Base-by-base conservation (phyloP, 2,329 filamentous ascomycete species). In the Hyphodiscus sp. region DNA sequence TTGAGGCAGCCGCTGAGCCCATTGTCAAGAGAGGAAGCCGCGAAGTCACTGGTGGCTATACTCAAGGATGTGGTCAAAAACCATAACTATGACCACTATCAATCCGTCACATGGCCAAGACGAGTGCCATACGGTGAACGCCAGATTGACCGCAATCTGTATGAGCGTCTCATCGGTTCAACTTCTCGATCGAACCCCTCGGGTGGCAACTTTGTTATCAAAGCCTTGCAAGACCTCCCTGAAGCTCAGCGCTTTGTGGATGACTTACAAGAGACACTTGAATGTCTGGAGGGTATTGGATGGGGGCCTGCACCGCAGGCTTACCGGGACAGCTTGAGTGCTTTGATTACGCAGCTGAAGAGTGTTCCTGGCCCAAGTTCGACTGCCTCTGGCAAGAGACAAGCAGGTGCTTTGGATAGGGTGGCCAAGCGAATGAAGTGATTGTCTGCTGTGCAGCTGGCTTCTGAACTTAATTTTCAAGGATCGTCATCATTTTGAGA, bases 371-470 rank as follows among this genome's bases (percentile, higher is more conserved):
- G 49, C 6, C 50, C 47, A 23, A 47, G 42, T 38, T 45, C 51
- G 16, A 19, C 45, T 7, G 48, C 56, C 20, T 49, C 52, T 13
- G 53, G 58, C 19, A 63, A 67, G 54, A 61, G 63, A 45, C 54
- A 59, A 47, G 60, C 58, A 16, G 57, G 56, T 23, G 47, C 57
- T n/a, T 46, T 57, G 26, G 61, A 65, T 16, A 58, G 61, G 43
- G 60, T 58, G 42, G 60, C 54, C 20, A 64, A 63, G 45, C 56
- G 61, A 44, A 66, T 65, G 63, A 66, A 64, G 57, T 67, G 60
- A 53, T 19, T 41, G 6, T 46, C 49, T 48, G 29, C 42, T 18
- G 20, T 13, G 16, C 13, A 15, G 41, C 20, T 38, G 45, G 23
- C 23, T 26, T n/a, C 23, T 23, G 23, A 15, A 46, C 29, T 29